Base-by-base conservation (phyloP, 2,329 filamentous ascomycete genomes). In the Trichocomaceae sp. region DNA sequence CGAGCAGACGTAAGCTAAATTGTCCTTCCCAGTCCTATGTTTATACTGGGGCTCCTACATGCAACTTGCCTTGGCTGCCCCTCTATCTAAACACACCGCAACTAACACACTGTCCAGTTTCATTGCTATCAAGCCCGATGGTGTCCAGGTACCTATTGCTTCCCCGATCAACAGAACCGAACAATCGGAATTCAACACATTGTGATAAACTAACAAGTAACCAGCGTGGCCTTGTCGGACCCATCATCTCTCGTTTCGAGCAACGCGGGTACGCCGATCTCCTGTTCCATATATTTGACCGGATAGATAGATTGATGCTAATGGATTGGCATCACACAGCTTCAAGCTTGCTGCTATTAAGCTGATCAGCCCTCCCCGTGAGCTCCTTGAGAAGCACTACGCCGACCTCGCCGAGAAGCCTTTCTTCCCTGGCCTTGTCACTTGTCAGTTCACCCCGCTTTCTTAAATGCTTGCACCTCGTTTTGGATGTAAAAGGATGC, bases 111-210 rank as follows among this genome's bases (percentile, higher is more conserved):
- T 65, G 59, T 56, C 66, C 71, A 97, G 92, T 82, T 97, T 97
- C 88, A 97, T 97, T 84, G 93, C 93, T 75, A 90, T 99, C 85
- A 99, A 99, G 90, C 93, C 92, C 69, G 93, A 97, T 80, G 93
- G 93, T 77, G 93, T 97, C 80, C 93, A 96, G 86, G 90, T 95
- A 86, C 66, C 79, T 31, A 17, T 20, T 8, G 29, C 17, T 42
- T 15, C 13, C n/a, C 48, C 23, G 48, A 47, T 15, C 23, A 15
- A 37, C 13, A 9, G 31, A n/a, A 10, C 17, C 20, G 23, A 23
- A 12, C 45, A 42, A 37, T 45, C 15, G 23, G 35, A 35, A 19
- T 22, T 33, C 33, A 20, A 13, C 15, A 19, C 10, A 49, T 47
- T 26, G 6, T 17, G 50, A 63, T 66, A 72, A 57, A 71, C 62